Percentiles rank a stretch among this genome's conserved stretches.
Evolutionary conservation across 345 rosid species (phyloP).

Genomic region (Boechera divaricarpa): DNA sequence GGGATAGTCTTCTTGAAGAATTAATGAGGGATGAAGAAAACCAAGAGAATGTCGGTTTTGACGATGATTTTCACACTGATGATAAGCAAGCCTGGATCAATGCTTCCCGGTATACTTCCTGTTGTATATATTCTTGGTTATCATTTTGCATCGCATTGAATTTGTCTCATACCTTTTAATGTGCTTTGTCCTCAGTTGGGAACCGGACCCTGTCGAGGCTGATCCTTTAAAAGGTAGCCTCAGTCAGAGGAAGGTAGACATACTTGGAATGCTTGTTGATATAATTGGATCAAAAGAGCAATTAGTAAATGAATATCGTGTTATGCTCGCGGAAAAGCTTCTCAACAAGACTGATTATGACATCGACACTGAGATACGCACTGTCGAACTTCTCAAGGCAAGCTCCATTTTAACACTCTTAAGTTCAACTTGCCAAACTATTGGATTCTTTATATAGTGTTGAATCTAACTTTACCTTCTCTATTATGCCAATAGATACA

Average conservation of each 20-base stretch:
- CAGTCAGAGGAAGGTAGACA: constrained; percentile 84
- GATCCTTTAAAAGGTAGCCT: constrained; percentile 87
- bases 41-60: constrained; percentile 70
- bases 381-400: constrained; percentile 98
- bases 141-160: constrained; percentile 20
- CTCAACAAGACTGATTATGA: constrained; percentile 94
- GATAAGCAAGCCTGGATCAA: constrained; percentile 92
- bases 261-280: constrained; percentile 92
- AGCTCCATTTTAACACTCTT: constrained; percentile 31
- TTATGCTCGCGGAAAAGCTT: constrained; percentile 97
- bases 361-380: constrained; percentile 89
- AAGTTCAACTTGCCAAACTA: neutral
- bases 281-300: constrained; percentile 97
- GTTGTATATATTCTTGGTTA: neutral
- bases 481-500: constrained; percentile 63
- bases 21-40: constrained; percentile 90
- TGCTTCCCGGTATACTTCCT: constrained; percentile 60
- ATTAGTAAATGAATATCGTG: constrained; percentile 90
- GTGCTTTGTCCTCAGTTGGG: constrained; percentile 70
- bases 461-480: constrained; percentile 18
- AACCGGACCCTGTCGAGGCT: constrained; percentile 96
- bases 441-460: constrained; percentile 3
- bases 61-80: constrained; percentile 81
- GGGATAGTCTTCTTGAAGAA: constrained; percentile 98
- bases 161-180: constrained; percentile 24